Evolutionary conservation across 1,139 yeast species (phyloP).

Genomic region (Nakaseomyces glabratus): DNA sequence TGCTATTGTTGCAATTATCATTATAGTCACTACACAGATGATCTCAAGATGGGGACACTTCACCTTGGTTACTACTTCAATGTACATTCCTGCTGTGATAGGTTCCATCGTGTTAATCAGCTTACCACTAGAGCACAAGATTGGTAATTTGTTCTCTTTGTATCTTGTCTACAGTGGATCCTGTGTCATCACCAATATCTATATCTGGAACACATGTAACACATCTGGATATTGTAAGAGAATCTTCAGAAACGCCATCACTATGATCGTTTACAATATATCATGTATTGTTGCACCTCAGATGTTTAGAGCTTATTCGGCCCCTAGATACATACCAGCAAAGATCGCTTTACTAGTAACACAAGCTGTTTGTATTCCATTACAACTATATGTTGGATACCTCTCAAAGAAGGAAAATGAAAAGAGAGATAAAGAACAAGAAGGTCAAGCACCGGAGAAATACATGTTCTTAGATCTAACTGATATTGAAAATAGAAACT

Average conservation of each 20-base stretch:
- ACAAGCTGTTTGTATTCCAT: slow-evolving; percentile 33
- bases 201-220: slow-evolving; percentile 37
- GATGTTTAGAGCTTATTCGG: slow-evolving; percentile 45
- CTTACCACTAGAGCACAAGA: slow-evolving; percentile 31
- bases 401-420: slow-evolving; percentile 36
- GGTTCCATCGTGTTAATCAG: slow-evolving; percentile 41
- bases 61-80: slow-evolving; percentile 26
- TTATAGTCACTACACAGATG: slow-evolving; percentile 29
- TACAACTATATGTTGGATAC: slow-evolving; percentile 33
- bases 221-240: slow-evolving; percentile 68
- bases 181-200: slow-evolving; percentile 35
- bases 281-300: slow-evolving; percentile 71
- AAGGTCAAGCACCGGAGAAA: slow-evolving; percentile 19
- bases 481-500: slow-evolving; percentile 55
- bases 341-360: slow-evolving; percentile 41
- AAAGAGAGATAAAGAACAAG: slow-evolving; percentile 35
- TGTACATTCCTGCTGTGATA: slow-evolving; percentile 32
- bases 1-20: slow-evolving; percentile 34
- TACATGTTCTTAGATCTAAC: slow-evolving; percentile 58
- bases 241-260: slow-evolving; percentile 48
- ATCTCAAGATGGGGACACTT: slow-evolving; percentile 27
- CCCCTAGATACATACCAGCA: slow-evolving; percentile 46
- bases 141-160: slow-evolving; percentile 32
- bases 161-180: slow-evolving; percentile 35
- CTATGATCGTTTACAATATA: slow-evolving; percentile 53